A percentile compares a stretch with the other conserved stretches of the same genome.
phyloP scores from a whole-genome alignment of 1,284 basidiomycete genomes.

The Rhodotorula sp. region DNA sequence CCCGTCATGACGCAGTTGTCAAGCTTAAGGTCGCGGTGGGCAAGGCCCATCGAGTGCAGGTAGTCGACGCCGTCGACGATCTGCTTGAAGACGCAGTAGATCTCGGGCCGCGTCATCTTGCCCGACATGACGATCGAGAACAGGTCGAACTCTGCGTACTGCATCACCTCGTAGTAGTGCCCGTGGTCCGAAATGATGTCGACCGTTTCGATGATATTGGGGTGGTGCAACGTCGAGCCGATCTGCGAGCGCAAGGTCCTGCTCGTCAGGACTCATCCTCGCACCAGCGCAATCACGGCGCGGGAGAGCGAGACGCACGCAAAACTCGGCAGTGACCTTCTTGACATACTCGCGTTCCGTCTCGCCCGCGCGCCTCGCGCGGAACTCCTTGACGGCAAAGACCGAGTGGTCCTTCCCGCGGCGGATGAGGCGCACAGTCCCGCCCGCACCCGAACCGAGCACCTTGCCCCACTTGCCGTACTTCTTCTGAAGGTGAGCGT shows the following conservation, averaged over 20 bases:
- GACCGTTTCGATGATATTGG: conserved; percentile 97
- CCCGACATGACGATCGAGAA: conserved; percentile 99
- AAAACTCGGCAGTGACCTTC: conserved; percentile 98
- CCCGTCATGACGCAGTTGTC: conserved; percentile 99
- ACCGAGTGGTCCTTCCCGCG: conserved; percentile 64
- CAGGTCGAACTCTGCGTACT: conserved; percentile 97
- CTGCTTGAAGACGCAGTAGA: conserved; percentile 98
- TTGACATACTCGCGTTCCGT: conserved; percentile 96
- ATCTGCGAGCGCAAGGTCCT: conserved; percentile 55
- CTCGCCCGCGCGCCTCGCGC: conserved; percentile 83
- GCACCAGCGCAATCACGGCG: too few relatives aligned
- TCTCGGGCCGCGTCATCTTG: conserved; percentile 96
- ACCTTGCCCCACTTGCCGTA: conserved; percentile 99
- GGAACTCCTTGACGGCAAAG: conserved; percentile 97
- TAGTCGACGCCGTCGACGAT: conserved; percentile 98
- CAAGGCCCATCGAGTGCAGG: conserved; percentile 93
- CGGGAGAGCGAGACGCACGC: conserved; percentile 51
- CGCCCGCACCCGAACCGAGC: conserved; percentile 93
- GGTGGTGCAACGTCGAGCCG: conserved; percentile 89
- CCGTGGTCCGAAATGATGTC: conserved; percentile 98
- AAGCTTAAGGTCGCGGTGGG: conserved; percentile 97
- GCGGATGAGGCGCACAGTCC: conserved; percentile 95
- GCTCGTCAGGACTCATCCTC: background rate
- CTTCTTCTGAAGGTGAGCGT: conserved; percentile 93
- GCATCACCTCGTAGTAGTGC: conserved; percentile 99